Evolutionary conservation across 177 flowering plant genomes (phyloP).

Genomic region (Vitis hybrid): DNA sequence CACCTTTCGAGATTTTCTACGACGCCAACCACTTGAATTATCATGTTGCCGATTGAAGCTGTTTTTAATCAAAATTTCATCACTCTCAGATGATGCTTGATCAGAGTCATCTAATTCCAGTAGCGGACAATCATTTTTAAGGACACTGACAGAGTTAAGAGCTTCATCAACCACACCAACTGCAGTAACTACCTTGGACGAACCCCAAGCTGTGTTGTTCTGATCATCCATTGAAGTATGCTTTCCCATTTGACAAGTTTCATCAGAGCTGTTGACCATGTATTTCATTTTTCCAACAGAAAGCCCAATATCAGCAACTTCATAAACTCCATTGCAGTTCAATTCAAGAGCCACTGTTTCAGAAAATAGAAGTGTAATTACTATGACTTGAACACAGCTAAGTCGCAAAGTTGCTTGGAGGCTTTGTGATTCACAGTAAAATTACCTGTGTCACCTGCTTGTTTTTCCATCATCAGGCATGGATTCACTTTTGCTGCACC

Average conservation of each 20-base stretch:
- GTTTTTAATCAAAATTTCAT: slow-evolving; percentile 20
- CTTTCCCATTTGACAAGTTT: slow-evolving; percentile 13
- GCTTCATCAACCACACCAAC: slow-evolving; percentile 16
- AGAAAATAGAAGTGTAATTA: slow-evolving; percentile 8
- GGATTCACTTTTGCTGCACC: slow-evolving; percentile 10
- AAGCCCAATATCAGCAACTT: slow-evolving; percentile 14
- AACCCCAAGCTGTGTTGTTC: slow-evolving; percentile 5
- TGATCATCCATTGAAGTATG: slow-evolving; percentile 9
- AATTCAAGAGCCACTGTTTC: slow-evolving; percentile 13
- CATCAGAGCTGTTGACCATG: slow-evolving; percentile 8
- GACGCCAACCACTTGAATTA: slow-evolving; percentile 24
- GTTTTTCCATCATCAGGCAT: slow-evolving; percentile 8
- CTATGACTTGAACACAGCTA: neutral
- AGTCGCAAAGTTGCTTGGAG: neutral
- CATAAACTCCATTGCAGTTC: slow-evolving; percentile 14
- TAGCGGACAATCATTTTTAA: slow-evolving; percentile 8
- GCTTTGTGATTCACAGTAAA: neutral
- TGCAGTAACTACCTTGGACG: slow-evolving; percentile 1
- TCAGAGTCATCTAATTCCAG: slow-evolving; percentile 28
- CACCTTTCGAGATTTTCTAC: slow-evolving; percentile 40
- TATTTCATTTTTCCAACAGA: slow-evolving; percentile 9
- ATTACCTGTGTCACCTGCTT: slow-evolving; percentile 16
- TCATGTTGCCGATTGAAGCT: slow-evolving; percentile 18
- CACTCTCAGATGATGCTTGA: slow-evolving; percentile 26
- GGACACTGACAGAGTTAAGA: slow-evolving; percentile 16